Evolutionary conservation across 1,139 yeast genomes (phyloP), one percentile per base, ranked within the genome.

Genomic region (Starmera stellimalicola): DNA sequence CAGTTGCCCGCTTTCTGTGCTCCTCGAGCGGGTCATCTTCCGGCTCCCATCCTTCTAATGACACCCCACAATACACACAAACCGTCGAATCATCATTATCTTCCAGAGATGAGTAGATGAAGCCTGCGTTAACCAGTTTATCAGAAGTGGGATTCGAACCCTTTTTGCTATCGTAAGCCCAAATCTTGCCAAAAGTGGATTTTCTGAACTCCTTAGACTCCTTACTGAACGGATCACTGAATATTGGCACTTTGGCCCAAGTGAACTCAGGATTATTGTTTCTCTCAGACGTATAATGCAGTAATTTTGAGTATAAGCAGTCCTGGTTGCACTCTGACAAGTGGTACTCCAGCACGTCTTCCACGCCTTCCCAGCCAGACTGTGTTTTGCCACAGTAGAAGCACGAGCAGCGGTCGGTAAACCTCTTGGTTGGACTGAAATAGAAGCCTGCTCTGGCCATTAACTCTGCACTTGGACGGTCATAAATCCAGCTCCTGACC

Each of bases 371-470:
- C 50, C 69, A 56, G 16, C 53, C 49, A 2, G 56, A 55, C 39
- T 71, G 73, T 19, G 60, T 59, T 39, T 60, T 58, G 16, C 65
- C 60, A 52, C 95, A 85, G 47, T 68, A 62, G 32, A 65, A 68
- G 51, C 95, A 85, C 2, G 74, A 62, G 7, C 67, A 68, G 39
- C 68, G 68, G 51, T 62, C 74, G n/a, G 51, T 54, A 36, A 62
- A 53, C 27, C 56, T 52, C 39, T 57, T 60, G 1, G 68, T 63
- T 2, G 94, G 94, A 11, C 73, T 63, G 53, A 67, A 82, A 48
- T 65, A 77, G 53, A 84, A 83, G 1, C 95, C 95, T 18, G 73
- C 65, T 24, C 65, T 67, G 2, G 85, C 83, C 66, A 79, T 59
- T 15, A 53, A 51, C 29, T 58, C 57, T 6, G 57, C 50, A 2